Evolutionary conservation across 2,329 filamentous ascomycete genomes (phyloP).

Genomic region (Paecilomyces sp.): DNA sequence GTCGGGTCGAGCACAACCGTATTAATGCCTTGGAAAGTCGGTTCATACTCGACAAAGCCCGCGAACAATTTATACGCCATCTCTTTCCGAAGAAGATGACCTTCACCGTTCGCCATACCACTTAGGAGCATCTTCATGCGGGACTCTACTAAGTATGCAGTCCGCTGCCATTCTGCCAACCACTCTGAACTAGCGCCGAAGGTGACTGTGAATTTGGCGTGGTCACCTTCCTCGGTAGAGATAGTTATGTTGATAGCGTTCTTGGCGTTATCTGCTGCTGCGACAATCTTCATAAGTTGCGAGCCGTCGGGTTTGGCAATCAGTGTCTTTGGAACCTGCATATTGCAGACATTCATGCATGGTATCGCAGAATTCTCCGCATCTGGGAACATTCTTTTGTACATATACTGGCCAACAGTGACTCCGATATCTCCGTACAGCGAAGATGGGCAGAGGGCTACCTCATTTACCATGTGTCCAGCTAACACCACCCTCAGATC

Average conservation of each 20-base stretch:
- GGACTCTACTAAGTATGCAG: constrained; percentile 20
- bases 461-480: constrained; percentile 7
- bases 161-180: constrained; percentile 21
- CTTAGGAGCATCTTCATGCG: constrained; percentile 24
- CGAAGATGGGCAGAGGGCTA: constrained; percentile 6
- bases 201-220: constrained; percentile 2
- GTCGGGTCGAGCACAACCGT: constrained; percentile 28
- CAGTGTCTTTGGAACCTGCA: constrained; percentile 5
- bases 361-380: not conserved
- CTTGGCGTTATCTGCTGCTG: constrained; percentile 1
- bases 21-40: constrained; percentile 28
- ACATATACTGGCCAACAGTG: constrained; percentile 4
- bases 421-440: constrained; percentile 8
- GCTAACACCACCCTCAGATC: constrained; percentile 1
- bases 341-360: constrained; percentile 3
- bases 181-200: constrained; percentile 8
- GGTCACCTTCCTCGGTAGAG: constrained; percentile 1
- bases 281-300: constrained; percentile 3
- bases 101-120: constrained; percentile 18
- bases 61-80: constrained; percentile 32
- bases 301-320: constrained; percentile 1
- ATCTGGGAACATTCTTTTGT: not conserved
- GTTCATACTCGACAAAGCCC: constrained; percentile 26
- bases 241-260: constrained; percentile 1
- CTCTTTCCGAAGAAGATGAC: constrained; percentile 20